These are phyloP conservation scores for Microcera coccophila DNA, from an alignment of 2,329 filamentous ascomycete genomes.

Conservation along the genomic window DNA sequence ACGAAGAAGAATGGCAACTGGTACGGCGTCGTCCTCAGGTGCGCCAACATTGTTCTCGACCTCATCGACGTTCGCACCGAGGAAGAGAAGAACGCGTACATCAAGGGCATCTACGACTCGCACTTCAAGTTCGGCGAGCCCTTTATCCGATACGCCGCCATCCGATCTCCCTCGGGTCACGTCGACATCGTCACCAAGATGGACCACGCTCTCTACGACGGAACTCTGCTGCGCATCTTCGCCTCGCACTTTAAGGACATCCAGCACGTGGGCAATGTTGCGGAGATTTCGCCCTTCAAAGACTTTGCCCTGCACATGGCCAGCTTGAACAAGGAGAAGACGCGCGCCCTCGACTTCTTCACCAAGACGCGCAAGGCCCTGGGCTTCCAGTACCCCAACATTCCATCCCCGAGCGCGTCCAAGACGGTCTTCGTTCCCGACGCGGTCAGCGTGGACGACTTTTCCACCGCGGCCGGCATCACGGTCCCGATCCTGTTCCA, in stretches of 20 bases:
- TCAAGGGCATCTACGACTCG: slow-evolving; percentile 23
- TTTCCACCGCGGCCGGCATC: slow-evolving; percentile 22
- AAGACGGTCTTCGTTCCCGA: slow-evolving; percentile 2
- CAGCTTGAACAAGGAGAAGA: slow-evolving; percentile 13
- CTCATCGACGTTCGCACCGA: slow-evolving; percentile 15
- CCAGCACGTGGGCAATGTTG: slow-evolving; percentile 4
- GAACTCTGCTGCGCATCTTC: slow-evolving; percentile 35
- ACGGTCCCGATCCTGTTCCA: slow-evolving; percentile 36
- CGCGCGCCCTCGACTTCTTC: too few relatives aligned
- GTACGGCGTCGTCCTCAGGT: slow-evolving; percentile 20
- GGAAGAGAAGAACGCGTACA: slow-evolving; percentile 17
- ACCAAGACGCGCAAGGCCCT: too few relatives aligned
- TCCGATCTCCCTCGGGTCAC: slow-evolving; percentile 23
- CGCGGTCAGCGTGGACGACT: slow-evolving; percentile 12
- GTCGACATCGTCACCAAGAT: slow-evolving; percentile 32
- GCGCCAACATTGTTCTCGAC: slow-evolving; percentile 10
- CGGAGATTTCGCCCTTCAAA: slow-evolving; percentile 20
- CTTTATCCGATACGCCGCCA: slow-evolving; percentile 33
- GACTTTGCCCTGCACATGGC: slow-evolving; percentile 24
- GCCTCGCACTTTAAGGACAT: slow-evolving; percentile 32
- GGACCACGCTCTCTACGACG: slow-evolving; percentile 29
- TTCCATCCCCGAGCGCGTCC: neutral
- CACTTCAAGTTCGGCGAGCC: slow-evolving; percentile 31
- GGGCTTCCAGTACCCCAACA: slow-evolving; percentile 16
- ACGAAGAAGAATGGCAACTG: slow-evolving; percentile 13